Base-by-base conservation (phyloP, 176 grass and related monocot species). In the Stipa capillata region DNA sequence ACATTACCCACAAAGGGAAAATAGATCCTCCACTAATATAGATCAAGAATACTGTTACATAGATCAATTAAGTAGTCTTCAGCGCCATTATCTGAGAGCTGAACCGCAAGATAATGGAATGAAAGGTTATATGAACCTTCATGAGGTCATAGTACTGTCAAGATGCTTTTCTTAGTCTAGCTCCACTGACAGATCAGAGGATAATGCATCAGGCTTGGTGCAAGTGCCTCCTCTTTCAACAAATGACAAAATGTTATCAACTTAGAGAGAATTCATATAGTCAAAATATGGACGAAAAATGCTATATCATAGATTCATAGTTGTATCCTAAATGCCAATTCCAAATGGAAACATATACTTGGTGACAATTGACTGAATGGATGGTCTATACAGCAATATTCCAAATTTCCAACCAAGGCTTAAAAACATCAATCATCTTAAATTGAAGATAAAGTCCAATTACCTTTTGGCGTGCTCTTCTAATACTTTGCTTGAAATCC, bases 391-490 rank as follows among this genome's bases (percentile, higher is more conserved):
- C 6, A 47, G 28, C 0, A 17, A n/a, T 20, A 45, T 59, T 62
- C 40, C 28, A 31, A 79, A 35, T 74, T 35, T 21, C 28, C 1
- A 77, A 87, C 23, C 60, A 73, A 65, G 35, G 48, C 65, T 87
- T 54, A 7, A 82, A 59, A 82, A 54, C 33, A n/a, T 73, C 10
- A 35, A 73, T 73, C 14, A 79, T 36, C 27, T 73, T n/a, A 42
- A 85, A 70, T 6, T 52, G 6, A 40, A 10, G 64, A 61, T 5
- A 2, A 43, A 37, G 25, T 7, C 10, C 4, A 5, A 25, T 78
- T 88, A 98, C 96, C 90, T 98, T 98, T 85, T 98, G 92, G 24
- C 96, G 92, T 43, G 96, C 96, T 87, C 92, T 92, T 86, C 96
- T 94, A 60, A 98, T 93, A 84, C 96, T 82, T 85, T 94, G 96